Evolutionary conservation across 768 basidiomycete genomes (phyloP), one percentile per base, ranked within the genome.

Genomic region (Boletus reticulatus): DNA sequence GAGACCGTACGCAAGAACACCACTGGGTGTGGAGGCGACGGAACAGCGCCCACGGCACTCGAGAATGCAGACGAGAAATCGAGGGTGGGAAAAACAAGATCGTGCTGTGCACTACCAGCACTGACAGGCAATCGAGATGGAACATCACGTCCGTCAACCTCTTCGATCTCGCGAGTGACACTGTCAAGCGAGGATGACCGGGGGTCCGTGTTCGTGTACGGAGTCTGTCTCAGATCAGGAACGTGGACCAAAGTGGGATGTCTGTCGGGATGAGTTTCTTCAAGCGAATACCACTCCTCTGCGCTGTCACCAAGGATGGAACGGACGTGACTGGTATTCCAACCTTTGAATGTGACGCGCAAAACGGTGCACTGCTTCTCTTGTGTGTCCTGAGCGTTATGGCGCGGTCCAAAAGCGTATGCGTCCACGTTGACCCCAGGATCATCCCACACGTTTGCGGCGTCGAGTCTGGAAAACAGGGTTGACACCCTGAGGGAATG

Each of bases 1-100:
- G 69, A 69, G 38, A 52, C 54, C 0, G 71, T 67, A 39, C 52
- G 63, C 34, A 72, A 55, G 19, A 62, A 34, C 9, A 63, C 43
- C 52, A 51, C 34, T 9, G 62, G 67, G 19, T 59, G 60, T 48
- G 60, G 60, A 34, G 55, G 56, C 1, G 36, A 29, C 0, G 56
- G 42, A 55, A 45, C 29, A 31, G 52, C 52, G 38, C 50, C 38
- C 19, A 44, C 29, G 9, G 53, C 48, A 9, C 49, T 52, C 14
- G 60, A 41, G 27, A 79, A 80, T 9, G 76, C 71, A 6, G 84
- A 79, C 0, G 88, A 87, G 59, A 89, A 80, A 67, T 91, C 88
- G 50, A 92, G 78, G 1, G 83, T 88, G 6, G 91, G 90, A n/a
- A 92, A 73, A 12, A 93, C 71, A 55, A 94, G 81, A 4, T 89